Evolutionary conservation across 1,139 yeast genomes (phyloP).

Genomic region (Blastobotrys illinoisensis): DNA sequence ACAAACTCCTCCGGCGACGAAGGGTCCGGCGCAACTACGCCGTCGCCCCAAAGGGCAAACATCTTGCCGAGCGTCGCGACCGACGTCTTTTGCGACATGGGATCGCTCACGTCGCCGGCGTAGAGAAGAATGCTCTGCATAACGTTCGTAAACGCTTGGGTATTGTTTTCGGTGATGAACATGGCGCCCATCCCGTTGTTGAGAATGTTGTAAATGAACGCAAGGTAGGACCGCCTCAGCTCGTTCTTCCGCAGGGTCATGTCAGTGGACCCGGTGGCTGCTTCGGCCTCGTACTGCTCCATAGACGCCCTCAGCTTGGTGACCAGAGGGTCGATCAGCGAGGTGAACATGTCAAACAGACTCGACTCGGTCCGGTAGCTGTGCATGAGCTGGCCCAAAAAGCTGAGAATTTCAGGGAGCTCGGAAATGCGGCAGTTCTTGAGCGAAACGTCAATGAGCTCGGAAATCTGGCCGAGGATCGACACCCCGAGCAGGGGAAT

Average conservation of each 20-base stretch:
- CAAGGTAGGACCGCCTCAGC: constrained; percentile 64
- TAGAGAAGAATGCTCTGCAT: constrained; percentile 62
- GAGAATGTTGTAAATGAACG: constrained; percentile 61
- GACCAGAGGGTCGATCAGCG: constrained; percentile 67
- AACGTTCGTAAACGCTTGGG: constrained; percentile 53
- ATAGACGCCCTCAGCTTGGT: constrained; percentile 57
- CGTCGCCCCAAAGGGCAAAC: constrained; percentile 63
- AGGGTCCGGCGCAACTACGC: constrained; percentile 50
- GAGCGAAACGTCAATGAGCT: constrained; percentile 68
- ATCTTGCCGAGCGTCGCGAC: constrained; percentile 64
- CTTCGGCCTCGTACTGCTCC: constrained; percentile 41
- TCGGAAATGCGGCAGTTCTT: constrained; percentile 62
- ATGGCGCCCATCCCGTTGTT: constrained; percentile 77
- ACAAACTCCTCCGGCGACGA: constrained; percentile 34
- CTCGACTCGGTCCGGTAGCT: constrained; percentile 60
- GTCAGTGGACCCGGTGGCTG: constrained; percentile 39
- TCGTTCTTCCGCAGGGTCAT: constrained; percentile 35
- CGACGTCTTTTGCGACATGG: constrained; percentile 60
- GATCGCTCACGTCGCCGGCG: constrained; percentile 50
- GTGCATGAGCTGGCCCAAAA: constrained; percentile 84
- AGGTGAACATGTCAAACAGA: constrained; percentile 68
- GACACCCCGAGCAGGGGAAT: constrained; percentile 63
- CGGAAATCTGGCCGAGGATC: constrained; percentile 56
- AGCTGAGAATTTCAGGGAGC: constrained; percentile 73
- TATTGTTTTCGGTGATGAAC: constrained; percentile 63